These are phyloP conservation scores for Manihot esculenta DNA, from an alignment of 441 rosid genomes.

Conservation along the genomic window DNA sequence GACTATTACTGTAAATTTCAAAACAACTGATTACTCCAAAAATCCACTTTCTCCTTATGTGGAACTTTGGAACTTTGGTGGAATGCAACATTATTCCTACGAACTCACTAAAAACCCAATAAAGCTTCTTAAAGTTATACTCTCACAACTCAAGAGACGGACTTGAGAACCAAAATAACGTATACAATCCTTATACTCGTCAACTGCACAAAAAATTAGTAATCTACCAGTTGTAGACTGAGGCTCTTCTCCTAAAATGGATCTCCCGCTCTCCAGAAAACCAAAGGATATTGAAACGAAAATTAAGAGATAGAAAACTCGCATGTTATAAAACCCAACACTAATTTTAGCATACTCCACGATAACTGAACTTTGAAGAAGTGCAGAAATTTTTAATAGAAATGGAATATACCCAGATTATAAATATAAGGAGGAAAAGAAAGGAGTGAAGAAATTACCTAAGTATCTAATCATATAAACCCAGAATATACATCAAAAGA, in stretches of 20 bases:
- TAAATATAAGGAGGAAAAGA: too few species aligned
- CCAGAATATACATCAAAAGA: conserved; percentile 12
- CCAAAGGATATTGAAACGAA: too few species aligned
- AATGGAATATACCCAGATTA: conserved; percentile 12
- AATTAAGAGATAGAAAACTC: too few species aligned
- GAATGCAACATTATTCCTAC: not conserved
- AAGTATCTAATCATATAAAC: conserved; percentile 9
- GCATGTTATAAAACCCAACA: too few species aligned
- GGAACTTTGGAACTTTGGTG: not conserved
- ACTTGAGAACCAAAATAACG: too few species aligned
- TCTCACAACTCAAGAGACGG: not conserved
- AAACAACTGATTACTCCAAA: conserved; percentile 1
- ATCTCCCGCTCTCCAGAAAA: too few species aligned
- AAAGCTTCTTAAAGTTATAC: not conserved
- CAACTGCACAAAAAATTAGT: not conserved
- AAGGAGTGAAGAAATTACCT: conserved; percentile 15
- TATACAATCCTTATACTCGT: not conserved
- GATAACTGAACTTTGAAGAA: too few species aligned
- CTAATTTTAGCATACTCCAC: too few species aligned
- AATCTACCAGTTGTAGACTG: not conserved
- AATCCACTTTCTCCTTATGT: not conserved
- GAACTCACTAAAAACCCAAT: not conserved
- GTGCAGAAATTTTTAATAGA: not conserved
- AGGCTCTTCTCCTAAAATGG: not conserved
- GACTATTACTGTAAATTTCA: not conserved